Base-by-base conservation (phyloP, 495 filamentous ascomycete genomes). In the Talaromyces proteolyticus region DNA sequence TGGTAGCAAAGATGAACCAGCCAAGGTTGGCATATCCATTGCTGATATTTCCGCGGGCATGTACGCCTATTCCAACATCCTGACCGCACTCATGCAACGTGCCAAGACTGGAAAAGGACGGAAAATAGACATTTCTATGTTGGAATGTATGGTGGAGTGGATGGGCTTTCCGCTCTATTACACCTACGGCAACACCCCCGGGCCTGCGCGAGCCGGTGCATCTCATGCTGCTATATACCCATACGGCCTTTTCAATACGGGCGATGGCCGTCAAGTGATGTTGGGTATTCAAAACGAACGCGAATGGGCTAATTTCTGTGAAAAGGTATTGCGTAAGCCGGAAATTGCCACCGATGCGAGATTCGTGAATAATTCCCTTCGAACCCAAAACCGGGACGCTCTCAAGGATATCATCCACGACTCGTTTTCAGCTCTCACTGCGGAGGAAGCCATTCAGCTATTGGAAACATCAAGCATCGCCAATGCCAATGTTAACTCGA, bases 101-200 rank as follows among this genome's bases (percentile, higher is more conserved):
- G 57, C 56, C 5, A 73, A 69, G 29, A 69, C 67, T 3, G 67
- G 72, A 0, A 53, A 61, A 19, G 75, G 75, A 0, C 66, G 64
- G 29, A 63, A 66, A 3, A 66, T 78, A 19, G 75, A 78, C 22
- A 73, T 78, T 4, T 76, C 72, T 26, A 78, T 78, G 75, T 52
- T 78, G 16, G 75, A 78, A 54, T 68, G 69, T 42, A 74, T 78
- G 75, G 69, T 69, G 2, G 75, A 78, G 51, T 78, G 75, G 75
- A 78, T 77, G 75, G 59, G 65, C 1, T 79, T 77, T 42, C 75
- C 74, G 0, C 62, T 79, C 67, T 79, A 79, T 53, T 79, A 79
- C 46, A 59, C 71, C 16, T 74, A 63, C 46, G 55, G 73, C 12
- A 62, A 60, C 18, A 63, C 67, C 2, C 59, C 67, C 0, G 62